Conservation (phyloP, 169 alveolate genomes). For the Eimeria maxima region DNA sequence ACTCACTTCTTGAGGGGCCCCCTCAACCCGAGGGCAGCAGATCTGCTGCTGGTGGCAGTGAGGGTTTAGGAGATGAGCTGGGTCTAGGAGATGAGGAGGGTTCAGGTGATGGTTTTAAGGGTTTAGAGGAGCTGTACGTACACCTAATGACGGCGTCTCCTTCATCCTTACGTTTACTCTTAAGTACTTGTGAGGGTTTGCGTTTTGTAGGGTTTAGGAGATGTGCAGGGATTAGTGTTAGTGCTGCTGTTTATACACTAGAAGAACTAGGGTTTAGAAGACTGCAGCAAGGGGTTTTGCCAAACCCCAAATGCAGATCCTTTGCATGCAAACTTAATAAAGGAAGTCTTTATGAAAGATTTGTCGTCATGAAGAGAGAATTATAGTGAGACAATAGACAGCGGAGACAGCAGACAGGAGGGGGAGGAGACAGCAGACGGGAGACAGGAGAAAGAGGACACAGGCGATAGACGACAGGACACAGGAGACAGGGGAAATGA, state of each 20-base stretch:
- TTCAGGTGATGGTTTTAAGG: not conserved
- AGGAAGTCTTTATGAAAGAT: not conserved
- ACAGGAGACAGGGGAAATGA: not conserved
- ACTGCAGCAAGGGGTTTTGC: not conserved
- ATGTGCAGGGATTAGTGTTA: not conserved
- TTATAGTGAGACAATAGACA: not conserved
- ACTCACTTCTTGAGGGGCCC: no score
- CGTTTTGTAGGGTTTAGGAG: not conserved
- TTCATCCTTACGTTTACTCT: not conserved
- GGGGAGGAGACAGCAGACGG: not conserved
- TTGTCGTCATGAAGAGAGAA: not conserved
- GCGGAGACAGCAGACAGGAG: not conserved
- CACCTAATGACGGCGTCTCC: conserved; percentile 40
- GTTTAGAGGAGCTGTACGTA: conserved; percentile 14
- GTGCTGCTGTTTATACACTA: conserved; percentile 14
- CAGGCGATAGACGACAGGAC: not conserved
- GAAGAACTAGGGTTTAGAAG: not conserved
- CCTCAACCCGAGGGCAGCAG: no score
- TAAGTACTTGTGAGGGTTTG: not conserved
- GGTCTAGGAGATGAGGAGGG: no score
- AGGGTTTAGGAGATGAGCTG: no score
- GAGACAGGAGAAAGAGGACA: not conserved
- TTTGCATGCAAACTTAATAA: not conserved
- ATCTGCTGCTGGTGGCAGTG: no score
- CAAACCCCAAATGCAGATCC: not conserved